These are phyloP conservation scores for Cetradonia linearis DNA, from an alignment of 495 filamentous ascomycete genomes.

Conservation along the genomic window DNA sequence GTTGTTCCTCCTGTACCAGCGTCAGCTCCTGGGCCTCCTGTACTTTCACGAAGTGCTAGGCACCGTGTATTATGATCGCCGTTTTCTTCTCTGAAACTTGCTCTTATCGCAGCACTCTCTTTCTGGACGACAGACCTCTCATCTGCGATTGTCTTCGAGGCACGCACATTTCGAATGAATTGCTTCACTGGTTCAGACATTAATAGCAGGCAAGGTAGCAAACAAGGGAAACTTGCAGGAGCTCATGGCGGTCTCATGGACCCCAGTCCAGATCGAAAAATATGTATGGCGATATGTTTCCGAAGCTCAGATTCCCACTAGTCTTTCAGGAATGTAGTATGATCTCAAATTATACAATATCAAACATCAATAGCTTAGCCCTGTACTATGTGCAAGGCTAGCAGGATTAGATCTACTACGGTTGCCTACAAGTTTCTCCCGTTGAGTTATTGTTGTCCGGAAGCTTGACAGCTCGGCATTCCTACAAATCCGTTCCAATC, in stretches of 20 bases:
- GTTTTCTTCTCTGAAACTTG: slow-evolving; percentile 95
- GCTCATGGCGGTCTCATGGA: slow-evolving; percentile 45
- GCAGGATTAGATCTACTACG: slow-evolving; percentile 8
- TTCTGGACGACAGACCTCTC: slow-evolving; percentile 97
- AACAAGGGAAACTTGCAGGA: slow-evolving; percentile 46
- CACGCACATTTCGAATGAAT: slow-evolving; percentile 98
- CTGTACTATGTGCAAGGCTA: slow-evolving; percentile 3
- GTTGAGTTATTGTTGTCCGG: not conserved
- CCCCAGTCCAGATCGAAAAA: not conserved
- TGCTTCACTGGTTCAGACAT: slow-evolving; percentile 67
- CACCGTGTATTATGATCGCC: slow-evolving; percentile 81
- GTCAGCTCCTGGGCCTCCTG: slow-evolving; percentile 5
- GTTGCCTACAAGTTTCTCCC: not conserved
- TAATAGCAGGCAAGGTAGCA: not conserved
- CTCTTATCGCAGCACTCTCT: slow-evolving; percentile 92
- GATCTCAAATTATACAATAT: not conserved
- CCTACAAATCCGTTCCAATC: not conserved
- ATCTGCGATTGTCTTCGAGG: slow-evolving; percentile 96
- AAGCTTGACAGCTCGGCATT: slow-evolving; percentile 15
- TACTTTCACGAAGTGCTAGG: slow-evolving; percentile 25
- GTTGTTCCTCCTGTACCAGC: slow-evolving; percentile 76
- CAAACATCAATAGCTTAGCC: slow-evolving; percentile 1
- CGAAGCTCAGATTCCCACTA: not conserved
- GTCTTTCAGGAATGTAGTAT: not conserved
- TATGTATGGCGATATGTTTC: not conserved